phyloP scores from a whole-genome alignment of 345 rosid species.

The Camelina laxa region DNA sequence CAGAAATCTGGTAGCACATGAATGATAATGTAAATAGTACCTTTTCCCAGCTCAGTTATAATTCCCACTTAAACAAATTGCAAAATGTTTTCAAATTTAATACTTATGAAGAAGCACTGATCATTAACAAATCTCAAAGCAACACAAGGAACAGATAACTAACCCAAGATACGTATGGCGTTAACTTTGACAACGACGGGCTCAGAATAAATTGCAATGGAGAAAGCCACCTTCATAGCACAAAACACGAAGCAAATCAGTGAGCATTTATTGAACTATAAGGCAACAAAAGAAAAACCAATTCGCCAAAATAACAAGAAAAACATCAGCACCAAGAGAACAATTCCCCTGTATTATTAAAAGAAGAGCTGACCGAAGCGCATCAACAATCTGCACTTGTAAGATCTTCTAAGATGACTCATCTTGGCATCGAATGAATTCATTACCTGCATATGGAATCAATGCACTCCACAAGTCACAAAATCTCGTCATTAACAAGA shows the following conservation, averaged over 20 bases:
- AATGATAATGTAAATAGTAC: conserved; percentile 38
- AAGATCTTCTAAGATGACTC: too few species aligned
- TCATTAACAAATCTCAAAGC: background rate
- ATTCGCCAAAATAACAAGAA: too few species aligned
- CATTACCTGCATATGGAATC: too few species aligned
- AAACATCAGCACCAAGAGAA: too few species aligned
- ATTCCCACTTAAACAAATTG: conserved; percentile 31
- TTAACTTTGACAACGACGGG: conserved; percentile 32
- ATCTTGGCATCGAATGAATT: too few species aligned
- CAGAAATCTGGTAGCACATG: background rate
- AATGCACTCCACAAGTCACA: too few species aligned
- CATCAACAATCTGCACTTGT: too few species aligned
- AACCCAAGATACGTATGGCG: conserved; percentile 24
- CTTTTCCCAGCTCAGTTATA: conserved; percentile 89
- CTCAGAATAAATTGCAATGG: conserved; percentile 13
- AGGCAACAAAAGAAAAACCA: too few species aligned
- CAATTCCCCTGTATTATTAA: too few species aligned
- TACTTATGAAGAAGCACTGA: background rate
- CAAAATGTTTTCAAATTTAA: background rate
- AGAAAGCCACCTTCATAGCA: conserved; percentile 31
- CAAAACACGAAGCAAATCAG: conserved; percentile 18
- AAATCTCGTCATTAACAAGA: too few species aligned
- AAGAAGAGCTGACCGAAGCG: too few species aligned
- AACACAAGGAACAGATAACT: background rate
- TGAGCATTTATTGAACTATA: background rate